These are phyloP conservation scores for Serendipita vermifera DNA, from an alignment of 768 basidiomycete species.

Conservation along the genomic window DNA sequence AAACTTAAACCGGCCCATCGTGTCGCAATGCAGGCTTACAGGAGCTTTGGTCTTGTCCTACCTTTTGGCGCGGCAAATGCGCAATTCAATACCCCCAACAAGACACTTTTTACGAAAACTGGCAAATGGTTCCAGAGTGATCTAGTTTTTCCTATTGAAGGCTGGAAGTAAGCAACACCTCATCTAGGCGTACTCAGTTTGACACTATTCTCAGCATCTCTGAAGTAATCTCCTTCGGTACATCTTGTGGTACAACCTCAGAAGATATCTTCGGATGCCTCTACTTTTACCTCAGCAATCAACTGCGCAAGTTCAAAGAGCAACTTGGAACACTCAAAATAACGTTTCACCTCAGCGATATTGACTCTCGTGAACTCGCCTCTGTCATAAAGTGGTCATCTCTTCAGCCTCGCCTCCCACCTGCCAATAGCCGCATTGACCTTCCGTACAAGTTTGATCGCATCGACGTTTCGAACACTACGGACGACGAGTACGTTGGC, in stretches of 20 bases:
- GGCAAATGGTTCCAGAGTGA: slow-evolving; percentile 35
- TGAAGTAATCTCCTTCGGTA: slow-evolving; percentile 29
- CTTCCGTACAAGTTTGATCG: too few relatives aligned
- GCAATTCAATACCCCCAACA: slow-evolving; percentile 31
- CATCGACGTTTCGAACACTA: slow-evolving; percentile 37
- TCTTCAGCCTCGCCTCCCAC: slow-evolving; percentile 17
- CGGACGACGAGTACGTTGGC: slow-evolving; percentile 33
- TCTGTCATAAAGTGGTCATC: slow-evolving; percentile 23
- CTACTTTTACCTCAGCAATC: slow-evolving; percentile 33
- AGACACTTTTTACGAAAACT: slow-evolving; percentile 33
- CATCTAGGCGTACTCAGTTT: neutral
- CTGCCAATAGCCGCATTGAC: slow-evolving; percentile 16
- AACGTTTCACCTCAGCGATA: slow-evolving; percentile 24
- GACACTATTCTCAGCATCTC: slow-evolving; percentile 24
- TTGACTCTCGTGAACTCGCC: slow-evolving; percentile 32
- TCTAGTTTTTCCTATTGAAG: slow-evolving; percentile 33
- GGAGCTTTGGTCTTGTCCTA: slow-evolving; percentile 32
- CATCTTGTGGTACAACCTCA: slow-evolving; percentile 25
- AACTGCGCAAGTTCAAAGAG: slow-evolving; percentile 27
- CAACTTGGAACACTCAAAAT: slow-evolving; percentile 26
- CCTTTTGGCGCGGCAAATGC: slow-evolving; percentile 34
- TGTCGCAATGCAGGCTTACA: slow-evolving; percentile 29
- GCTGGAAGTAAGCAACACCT: slow-evolving; percentile 31
- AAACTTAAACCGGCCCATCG: slow-evolving; percentile 34
- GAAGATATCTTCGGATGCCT: slow-evolving; percentile 41